Evolutionary conservation across 345 rosid species (phyloP), one percentile per base, ranked within the genome.

Genomic region (Eucalyptus sp.): DNA sequence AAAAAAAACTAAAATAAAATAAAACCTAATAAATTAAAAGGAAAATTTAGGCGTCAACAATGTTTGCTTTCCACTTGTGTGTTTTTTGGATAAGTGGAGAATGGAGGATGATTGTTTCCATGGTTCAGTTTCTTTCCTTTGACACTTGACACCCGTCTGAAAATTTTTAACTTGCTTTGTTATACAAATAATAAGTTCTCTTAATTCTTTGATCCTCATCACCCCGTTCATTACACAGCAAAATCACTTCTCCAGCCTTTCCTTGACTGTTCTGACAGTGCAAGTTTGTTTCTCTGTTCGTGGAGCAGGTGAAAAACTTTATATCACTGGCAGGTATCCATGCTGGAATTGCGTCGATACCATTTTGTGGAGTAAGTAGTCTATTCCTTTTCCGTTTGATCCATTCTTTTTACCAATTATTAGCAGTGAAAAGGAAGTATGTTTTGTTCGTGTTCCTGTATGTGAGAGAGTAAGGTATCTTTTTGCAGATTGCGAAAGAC

Each of bases 261-360:
- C 22, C 10, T 54, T 7, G 8, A 54, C 60, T 54, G 25, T 54
- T 54, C 24, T 54, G 3, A 54, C 60, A 54, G 60, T 8, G 24
- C 56, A 66, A 87, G 33, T 17, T 52, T 87, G 24, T 51, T 33
- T 71, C 87, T 91, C 85, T 66, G 86, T 16, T 62, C 49, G 87
- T 29, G 56, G 64, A 71, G 88, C 92, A 97, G 99, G 98, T 97
- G 88, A 96, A 94, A 93, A 97, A 91, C 87, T 95, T 93, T 87
- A 91, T 97, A 90, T 95, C 98, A 7, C 86, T 97, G 71, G 98
- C 91, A 27, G 99, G 99, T 89, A 93, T 93, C 49, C 99, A 97
- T 91, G 99, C 99, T 76, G 99, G 97, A 68, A 93, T 92, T 86
- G 98, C 99, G 56, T 95, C 99, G 14, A 89, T 96, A 90, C 99